Base-by-base conservation (phyloP, 148 eudicot genomes). In the Limonium bicolor region DNA sequence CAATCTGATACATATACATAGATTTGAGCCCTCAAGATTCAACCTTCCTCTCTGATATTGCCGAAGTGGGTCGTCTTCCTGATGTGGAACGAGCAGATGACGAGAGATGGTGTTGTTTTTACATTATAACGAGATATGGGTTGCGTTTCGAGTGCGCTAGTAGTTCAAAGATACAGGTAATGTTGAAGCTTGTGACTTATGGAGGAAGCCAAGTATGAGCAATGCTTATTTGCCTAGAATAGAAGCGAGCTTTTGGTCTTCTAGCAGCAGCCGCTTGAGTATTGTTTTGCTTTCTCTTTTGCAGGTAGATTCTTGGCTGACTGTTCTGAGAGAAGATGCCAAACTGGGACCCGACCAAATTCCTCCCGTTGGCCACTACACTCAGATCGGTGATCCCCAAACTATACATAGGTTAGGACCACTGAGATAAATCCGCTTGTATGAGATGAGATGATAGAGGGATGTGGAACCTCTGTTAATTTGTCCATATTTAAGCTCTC, bases 1-100 rank as follows among this genome's bases (percentile, higher is more conserved):
- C 28, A 16, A n/a, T n/a, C n/a, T n/a, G n/a, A n/a, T n/a, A n/a
- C n/a, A n/a, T 47, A 17, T 34, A 6, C 62, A 65, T 80, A 87
- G 96, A 87, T 76, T 61, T 87, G 63, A 76, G 96, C 41, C 96
- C 96, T 27, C 88, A 73, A 61, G 96, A 87, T 55, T 76, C 96
- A 19, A 70, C 96, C 26, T 68, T 87, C 18, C 66, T 87, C 15
- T 53, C 82, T 49, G 96, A 87, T 66, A 56, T 88, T 37, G 63
- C 70, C 51, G 84, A 88, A 70, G 59, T 84, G 40, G 92, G 77
- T 29, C 64, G 68, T 28, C 72, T 77, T 51, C 92, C 97, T 52
- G 52, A 62, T 50, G 23, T 72, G 32, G 67, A 64, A 24, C 67
- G 77, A 64, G 92, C 74, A 50, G 67, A 80, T 37, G 94, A 66